Conservation (phyloP, 2,329 filamentous ascomycete species). For the Paraconiothyrium sp. region DNA sequence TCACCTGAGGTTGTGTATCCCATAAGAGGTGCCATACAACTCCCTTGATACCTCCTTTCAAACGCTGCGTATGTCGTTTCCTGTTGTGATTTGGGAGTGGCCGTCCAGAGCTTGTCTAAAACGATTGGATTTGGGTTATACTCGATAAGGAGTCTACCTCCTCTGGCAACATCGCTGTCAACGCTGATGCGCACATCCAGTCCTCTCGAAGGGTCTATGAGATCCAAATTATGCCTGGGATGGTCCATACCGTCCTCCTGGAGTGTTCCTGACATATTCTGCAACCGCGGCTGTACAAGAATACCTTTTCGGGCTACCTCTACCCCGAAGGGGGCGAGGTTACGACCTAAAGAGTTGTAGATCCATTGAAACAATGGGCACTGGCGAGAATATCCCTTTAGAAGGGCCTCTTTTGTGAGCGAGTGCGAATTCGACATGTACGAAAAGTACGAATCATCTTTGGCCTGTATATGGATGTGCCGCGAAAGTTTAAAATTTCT, state of each 20-base stretch:
- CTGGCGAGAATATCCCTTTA: background rate
- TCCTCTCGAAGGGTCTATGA: background rate
- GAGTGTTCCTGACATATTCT: background rate
- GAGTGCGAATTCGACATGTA: background rate
- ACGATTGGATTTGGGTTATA: background rate
- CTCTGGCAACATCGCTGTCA: background rate
- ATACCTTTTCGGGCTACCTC: background rate
- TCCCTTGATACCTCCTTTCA: background rate
- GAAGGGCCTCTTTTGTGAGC: background rate
- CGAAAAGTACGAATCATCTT: no score
- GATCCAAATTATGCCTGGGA: background rate
- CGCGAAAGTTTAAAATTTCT: background rate
- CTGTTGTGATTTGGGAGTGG: background rate
- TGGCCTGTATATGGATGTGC: background rate
- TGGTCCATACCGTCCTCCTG: background rate
- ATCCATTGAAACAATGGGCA: constrained; percentile 1
- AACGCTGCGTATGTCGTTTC: background rate
- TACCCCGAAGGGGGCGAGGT: background rate
- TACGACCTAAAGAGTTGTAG: background rate
- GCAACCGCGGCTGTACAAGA: background rate
- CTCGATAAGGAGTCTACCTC: background rate
- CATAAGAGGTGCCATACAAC: background rate
- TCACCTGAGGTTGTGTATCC: constrained; percentile 2
- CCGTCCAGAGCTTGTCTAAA: background rate
- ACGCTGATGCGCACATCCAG: background rate